These are phyloP conservation scores for Backusella circina DNA, from an alignment of 192 early-diverging fungal species.

Conservation along the genomic window DNA sequence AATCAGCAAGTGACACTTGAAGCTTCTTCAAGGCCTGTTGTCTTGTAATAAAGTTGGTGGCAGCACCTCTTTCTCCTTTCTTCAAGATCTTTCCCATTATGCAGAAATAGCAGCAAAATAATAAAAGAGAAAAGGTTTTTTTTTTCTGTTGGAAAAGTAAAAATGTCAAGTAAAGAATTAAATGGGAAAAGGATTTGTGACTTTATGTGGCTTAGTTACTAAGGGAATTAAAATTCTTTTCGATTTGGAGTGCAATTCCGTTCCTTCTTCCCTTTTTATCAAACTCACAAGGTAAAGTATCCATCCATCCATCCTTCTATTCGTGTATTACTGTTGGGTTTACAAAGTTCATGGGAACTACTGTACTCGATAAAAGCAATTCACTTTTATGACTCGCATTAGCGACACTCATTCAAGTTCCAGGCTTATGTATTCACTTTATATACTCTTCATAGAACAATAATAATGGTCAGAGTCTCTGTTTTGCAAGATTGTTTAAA, in stretches of 20 bases:
- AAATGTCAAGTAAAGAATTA: conserved; percentile 12
- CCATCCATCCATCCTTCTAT: conserved; percentile 30
- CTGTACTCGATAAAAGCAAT: conserved; percentile 3
- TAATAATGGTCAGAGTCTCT: conserved; percentile 95
- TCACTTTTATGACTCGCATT: conserved; percentile 25
- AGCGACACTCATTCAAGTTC: conserved; percentile 25
- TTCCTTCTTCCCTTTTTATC: background rate
- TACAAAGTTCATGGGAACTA: background rate
- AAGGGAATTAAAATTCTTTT: background rate
- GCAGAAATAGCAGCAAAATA: background rate
- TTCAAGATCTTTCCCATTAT: conserved; percentile 64
- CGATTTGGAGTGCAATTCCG: background rate
- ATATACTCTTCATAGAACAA: conserved; percentile 10
- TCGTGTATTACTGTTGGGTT: conserved; percentile 6
- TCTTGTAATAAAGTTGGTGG: conserved; percentile 86
- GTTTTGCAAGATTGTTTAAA: conserved; percentile 97
- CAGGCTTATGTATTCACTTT: no score
- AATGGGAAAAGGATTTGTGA: background rate
- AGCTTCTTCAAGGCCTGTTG: conserved; percentile 91
- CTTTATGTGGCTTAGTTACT: background rate
- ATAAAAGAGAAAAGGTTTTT: background rate
- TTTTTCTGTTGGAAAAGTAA: conserved; percentile 8
- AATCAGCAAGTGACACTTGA: conserved; percentile 90
- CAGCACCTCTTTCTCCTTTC: conserved; percentile 89
- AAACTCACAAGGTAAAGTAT: conserved; percentile 5